Conservation (phyloP, 441 rosid genomes). For the Euphorbia corollata region DNA sequence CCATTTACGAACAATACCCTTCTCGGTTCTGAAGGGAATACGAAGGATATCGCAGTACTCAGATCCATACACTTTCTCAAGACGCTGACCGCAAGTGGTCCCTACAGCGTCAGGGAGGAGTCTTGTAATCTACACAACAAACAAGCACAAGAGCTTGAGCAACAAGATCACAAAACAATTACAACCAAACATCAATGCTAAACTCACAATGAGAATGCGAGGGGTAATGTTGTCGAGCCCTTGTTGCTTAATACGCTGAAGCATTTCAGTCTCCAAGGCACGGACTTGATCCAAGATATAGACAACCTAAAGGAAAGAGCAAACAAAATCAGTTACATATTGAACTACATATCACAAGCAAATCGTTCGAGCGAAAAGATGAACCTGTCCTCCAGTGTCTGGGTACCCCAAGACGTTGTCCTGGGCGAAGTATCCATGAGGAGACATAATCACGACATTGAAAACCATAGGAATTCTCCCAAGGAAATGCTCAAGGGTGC, state of each 20-base stretch:
- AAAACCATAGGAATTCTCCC: conserved; percentile 86
- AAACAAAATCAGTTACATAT: neutral
- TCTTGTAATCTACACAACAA: conserved; percentile 56
- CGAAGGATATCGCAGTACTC: conserved; percentile 86
- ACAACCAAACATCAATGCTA: neutral
- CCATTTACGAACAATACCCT: conserved; percentile 85
- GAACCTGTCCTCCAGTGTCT: conserved; percentile 96
- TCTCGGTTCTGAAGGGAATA: conserved; percentile 76
- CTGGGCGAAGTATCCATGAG: conserved; percentile 93
- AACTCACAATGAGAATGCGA: conserved; percentile 77
- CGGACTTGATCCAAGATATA: conserved; percentile 97
- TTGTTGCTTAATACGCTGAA: conserved; percentile 77
- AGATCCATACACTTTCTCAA: conserved; percentile 76
- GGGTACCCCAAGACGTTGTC: conserved; percentile 96
- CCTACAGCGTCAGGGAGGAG: conserved; percentile 95
- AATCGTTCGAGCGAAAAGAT: conserved; percentile 7
- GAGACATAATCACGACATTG: conserved; percentile 81
- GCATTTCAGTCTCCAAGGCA: conserved; percentile 84
- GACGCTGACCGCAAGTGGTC: conserved; percentile 90
- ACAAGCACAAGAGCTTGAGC: conserved; percentile 15
- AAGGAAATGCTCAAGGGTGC: conserved; percentile 75
- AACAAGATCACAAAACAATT: conserved; percentile 3
- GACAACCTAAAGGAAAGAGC: conserved; percentile 49
- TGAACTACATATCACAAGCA: neutral
- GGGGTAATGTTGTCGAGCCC: conserved; percentile 76